Conservation (phyloP, 2,329 filamentous ascomycete species). For the Geosmithia flava region DNA sequence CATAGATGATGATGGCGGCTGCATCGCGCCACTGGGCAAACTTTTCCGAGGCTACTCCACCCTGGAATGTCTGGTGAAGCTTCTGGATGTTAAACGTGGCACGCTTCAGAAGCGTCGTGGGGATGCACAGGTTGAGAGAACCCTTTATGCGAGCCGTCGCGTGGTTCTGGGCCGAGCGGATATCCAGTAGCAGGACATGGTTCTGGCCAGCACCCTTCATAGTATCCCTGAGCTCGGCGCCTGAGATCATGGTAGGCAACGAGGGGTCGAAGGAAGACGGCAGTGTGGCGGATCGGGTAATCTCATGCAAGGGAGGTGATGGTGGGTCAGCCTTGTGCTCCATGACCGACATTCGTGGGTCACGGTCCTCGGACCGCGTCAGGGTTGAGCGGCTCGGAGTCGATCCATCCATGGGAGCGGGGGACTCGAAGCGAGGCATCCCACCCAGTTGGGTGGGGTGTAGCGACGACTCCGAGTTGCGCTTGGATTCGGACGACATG, state of each 20-base stretch:
- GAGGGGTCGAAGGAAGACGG: constrained; percentile 34
- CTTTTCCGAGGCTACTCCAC: constrained; percentile 51
- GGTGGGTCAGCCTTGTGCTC: constrained; percentile 31
- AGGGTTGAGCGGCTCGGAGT: constrained; percentile 13
- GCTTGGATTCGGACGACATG: constrained; percentile 40
- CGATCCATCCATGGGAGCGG: constrained; percentile 14
- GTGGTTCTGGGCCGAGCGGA: constrained; percentile 78
- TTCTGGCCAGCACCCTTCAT: constrained; percentile 27
- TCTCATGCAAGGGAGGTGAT: constrained; percentile 10
- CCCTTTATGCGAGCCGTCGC: constrained; percentile 60
- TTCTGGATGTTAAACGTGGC: constrained; percentile 84
- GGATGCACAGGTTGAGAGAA: constrained; percentile 89
- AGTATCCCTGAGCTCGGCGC: constrained; percentile 41
- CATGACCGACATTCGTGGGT: constrained; percentile 42
- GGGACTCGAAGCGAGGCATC: constrained; percentile 25
- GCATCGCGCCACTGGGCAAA: constrained; percentile 69
- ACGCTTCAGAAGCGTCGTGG: constrained; percentile 83
- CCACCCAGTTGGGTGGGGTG: constrained; percentile 24
- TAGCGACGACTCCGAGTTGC: constrained; percentile 35
- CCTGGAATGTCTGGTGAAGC: constrained; percentile 74
- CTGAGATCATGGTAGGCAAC: constrained; percentile 38
- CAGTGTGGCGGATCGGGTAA: constrained; percentile 34
- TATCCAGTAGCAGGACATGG: constrained; percentile 61
- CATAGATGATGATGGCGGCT: constrained; percentile 77
- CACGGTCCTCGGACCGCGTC: constrained; percentile 34